Conservation (phyloP, 2,329 filamentous ascomycete species). For the Claviceps purpurea region DNA sequence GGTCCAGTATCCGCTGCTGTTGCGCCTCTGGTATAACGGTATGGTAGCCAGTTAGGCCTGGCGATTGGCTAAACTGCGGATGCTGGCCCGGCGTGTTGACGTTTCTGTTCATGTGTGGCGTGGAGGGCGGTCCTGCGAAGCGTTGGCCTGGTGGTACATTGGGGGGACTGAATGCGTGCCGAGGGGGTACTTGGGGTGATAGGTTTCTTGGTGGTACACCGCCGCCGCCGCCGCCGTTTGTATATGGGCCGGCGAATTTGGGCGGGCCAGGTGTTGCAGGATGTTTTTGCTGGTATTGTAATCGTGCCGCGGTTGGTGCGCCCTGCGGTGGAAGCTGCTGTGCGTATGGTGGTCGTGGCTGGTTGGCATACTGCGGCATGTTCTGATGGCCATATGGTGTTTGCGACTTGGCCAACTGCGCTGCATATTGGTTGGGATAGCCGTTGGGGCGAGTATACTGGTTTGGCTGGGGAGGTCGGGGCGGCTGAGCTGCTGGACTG, state of each 20-base stretch:
- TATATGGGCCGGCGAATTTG: slow-evolving; percentile 21
- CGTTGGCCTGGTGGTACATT: slow-evolving; percentile 20
- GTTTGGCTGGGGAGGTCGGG: slow-evolving; percentile 28
- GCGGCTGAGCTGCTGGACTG: slow-evolving; percentile 14
- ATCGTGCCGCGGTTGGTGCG: slow-evolving; percentile 29
- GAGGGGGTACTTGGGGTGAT: slow-evolving; percentile 29
- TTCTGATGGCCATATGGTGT: slow-evolving; percentile 38
- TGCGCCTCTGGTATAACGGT: slow-evolving; percentile 36
- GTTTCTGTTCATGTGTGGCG: slow-evolving; percentile 19
- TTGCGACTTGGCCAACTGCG: slow-evolving; percentile 38
- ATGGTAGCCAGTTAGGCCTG: slow-evolving; percentile 31
- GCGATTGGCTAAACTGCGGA: slow-evolving; percentile 19
- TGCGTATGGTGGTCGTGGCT: slow-evolving; percentile 29
- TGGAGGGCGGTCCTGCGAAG: slow-evolving; percentile 15
- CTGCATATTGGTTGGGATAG: slow-evolving; percentile 32
- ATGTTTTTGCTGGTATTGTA: slow-evolving; percentile 20
- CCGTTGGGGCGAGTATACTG: slow-evolving; percentile 37
- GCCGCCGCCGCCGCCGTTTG: slow-evolving; percentile 22
- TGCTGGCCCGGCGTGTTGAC: slow-evolving; percentile 19
- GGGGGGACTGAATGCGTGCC: slow-evolving; percentile 26
- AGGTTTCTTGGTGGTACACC: slow-evolving; percentile 27
- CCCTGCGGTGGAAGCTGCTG: slow-evolving; percentile 27
- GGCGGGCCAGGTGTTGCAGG: slow-evolving; percentile 22
- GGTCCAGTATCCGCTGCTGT: slow-evolving; percentile 36
- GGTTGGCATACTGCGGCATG: slow-evolving; percentile 33